These are phyloP conservation scores for Trichophaea hybrida DNA, from an alignment of 2,329 filamentous ascomycete species.

Conservation along the genomic window DNA sequence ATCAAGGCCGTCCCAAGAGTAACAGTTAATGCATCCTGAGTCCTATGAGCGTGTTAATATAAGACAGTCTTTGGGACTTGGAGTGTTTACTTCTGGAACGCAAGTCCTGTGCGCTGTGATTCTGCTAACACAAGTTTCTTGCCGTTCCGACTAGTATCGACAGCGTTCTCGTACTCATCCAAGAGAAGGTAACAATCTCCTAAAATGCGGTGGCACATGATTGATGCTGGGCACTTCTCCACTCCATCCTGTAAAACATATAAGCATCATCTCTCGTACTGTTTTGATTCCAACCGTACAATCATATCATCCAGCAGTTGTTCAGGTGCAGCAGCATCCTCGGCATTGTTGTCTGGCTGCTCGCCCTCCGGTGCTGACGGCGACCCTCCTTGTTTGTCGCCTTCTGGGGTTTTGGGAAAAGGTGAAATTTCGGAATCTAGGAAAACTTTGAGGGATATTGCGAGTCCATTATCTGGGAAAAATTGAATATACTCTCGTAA, in stretches of 20 bases:
- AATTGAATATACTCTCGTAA: slow-evolving; percentile 66
- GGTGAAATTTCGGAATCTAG: slow-evolving; percentile 72
- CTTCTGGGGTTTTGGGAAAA: slow-evolving; percentile 42
- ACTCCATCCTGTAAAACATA: slow-evolving; percentile 33
- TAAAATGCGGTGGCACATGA: slow-evolving; percentile 70
- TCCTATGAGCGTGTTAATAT: slow-evolving; percentile 37
- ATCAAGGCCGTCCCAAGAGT: slow-evolving; percentile 78
- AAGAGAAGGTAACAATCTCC: slow-evolving; percentile 69
- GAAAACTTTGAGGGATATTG: slow-evolving; percentile 68
- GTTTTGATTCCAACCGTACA: slow-evolving; percentile 13
- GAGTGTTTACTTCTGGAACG: slow-evolving; percentile 36
- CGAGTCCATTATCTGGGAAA: slow-evolving; percentile 72
- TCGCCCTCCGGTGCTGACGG: slow-evolving; percentile 39
- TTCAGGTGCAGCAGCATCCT: slow-evolving; percentile 39
- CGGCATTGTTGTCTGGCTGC: slow-evolving; percentile 42
- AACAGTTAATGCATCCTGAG: slow-evolving; percentile 57
- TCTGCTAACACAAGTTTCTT: slow-evolving; percentile 47
- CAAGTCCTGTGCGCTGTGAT: slow-evolving; percentile 51
- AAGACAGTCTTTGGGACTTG: background rate
- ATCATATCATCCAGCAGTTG: slow-evolving; percentile 26
- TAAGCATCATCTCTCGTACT: background rate
- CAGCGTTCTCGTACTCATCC: slow-evolving; percentile 71
- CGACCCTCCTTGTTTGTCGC: slow-evolving; percentile 31
- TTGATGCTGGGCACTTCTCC: slow-evolving; percentile 43
- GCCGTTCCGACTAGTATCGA: slow-evolving; percentile 65